Evolutionary conservation across 2,329 filamentous ascomycete species (phyloP), one percentile per base, ranked within the genome.

Genomic region (Fusarium sarcochroum): DNA sequence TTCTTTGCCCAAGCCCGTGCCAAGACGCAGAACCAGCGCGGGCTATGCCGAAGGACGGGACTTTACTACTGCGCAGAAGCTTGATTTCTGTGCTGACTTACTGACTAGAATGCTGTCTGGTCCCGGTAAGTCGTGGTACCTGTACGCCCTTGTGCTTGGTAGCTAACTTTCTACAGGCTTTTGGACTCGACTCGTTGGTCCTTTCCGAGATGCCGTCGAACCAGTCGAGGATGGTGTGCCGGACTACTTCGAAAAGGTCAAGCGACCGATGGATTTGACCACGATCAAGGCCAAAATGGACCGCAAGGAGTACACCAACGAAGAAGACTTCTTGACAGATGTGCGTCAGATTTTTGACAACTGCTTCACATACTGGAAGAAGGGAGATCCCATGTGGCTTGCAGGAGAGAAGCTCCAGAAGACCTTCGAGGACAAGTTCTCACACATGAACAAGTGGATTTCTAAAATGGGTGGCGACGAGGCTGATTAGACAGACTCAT

Each of bases 111-210:
- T 90, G 88, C 79, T 90, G 0, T 87, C 85, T 3, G 88, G 87
- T 0, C 88, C 88, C 62, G 86, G 86, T 87, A 80, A 68, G 77
- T 62, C 21, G 34, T 20, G 9, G 25, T 27, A 3, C 9, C 37
- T 15, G 5, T 11, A 7, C 6, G 5, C 11, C 14, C 2, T 17
- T 45, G 18, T 51, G 11, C 13, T 20, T 2, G 9, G 17, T 23
- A 37, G 30, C 60, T 69, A 55, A 70, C 52, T 30, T 30, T n/a
- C 21, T 5, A 37, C 38, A 89, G 87, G 88, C 8, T 90, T 88
- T 75, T 90, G 88, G 88, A 90, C 88, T 0, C 85, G 88, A n/a
- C 81, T 90, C 1, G 87, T 90, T 5, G 87, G 87, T 0, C 86
- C 87, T 0, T 90, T 90, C 76, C 84, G 84, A 44, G 84, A 89